These are phyloP conservation scores for Lasiodiplodia theobromae DNA, from an alignment of 2,329 filamentous ascomycete genomes.

Conservation along the genomic window DNA sequence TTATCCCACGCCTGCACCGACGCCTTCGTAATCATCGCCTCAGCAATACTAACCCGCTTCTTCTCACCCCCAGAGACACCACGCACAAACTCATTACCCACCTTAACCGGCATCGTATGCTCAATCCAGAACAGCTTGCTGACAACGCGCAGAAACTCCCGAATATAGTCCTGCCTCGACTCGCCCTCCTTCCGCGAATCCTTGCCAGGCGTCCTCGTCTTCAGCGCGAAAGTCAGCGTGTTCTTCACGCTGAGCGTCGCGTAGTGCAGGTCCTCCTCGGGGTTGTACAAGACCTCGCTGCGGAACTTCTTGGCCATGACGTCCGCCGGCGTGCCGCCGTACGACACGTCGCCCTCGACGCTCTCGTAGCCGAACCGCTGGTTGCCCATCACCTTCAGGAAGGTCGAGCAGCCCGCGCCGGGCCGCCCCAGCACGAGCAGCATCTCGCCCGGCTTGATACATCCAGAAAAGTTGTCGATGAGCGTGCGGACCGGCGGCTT, in stretches of 20 bases:
- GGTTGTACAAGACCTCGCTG: slow-evolving; percentile 75
- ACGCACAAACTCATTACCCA: slow-evolving; percentile 76
- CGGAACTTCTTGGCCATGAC: slow-evolving; percentile 66
- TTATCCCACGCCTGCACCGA: slow-evolving; percentile 60
- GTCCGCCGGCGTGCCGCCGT: slow-evolving; percentile 63
- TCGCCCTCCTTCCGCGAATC: slow-evolving; percentile 67
- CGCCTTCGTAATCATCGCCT: slow-evolving; percentile 56
- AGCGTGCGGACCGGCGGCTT: slow-evolving; percentile 70
- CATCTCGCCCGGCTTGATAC: slow-evolving; percentile 77
- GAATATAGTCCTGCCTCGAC: slow-evolving; percentile 64
- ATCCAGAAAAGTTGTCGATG: slow-evolving; percentile 70
- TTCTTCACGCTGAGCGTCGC: slow-evolving; percentile 78
- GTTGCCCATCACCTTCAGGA: slow-evolving; percentile 74
- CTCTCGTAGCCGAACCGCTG: slow-evolving; percentile 65
- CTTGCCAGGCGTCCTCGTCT: slow-evolving; percentile 71
- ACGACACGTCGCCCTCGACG: slow-evolving; percentile 61
- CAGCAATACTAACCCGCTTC: slow-evolving; percentile 58
- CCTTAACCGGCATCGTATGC: slow-evolving; percentile 75
- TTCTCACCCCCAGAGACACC: slow-evolving; percentile 62
- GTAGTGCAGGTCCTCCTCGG: slow-evolving; percentile 80
- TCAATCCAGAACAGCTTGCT: slow-evolving; percentile 76
- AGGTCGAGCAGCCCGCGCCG: slow-evolving; percentile 73
- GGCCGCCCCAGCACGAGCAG: slow-evolving; percentile 72
- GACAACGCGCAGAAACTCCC: slow-evolving; percentile 70
- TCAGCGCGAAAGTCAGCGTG: slow-evolving; percentile 75